Base-by-base conservation (phyloP, 1,284 basidiomycete species). In the Taiwanofungus camphoratus region DNA sequence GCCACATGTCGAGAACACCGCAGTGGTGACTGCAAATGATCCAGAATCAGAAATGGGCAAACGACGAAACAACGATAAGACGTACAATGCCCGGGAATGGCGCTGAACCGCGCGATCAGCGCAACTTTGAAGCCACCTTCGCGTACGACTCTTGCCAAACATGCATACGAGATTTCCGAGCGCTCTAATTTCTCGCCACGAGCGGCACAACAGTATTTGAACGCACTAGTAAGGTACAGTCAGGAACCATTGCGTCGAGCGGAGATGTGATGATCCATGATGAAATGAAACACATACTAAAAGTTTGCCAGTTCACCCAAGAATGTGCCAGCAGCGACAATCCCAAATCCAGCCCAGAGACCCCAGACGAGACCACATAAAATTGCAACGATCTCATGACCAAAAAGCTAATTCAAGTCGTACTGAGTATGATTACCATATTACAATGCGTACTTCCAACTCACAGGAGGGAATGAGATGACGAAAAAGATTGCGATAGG, bases 101-200 rank as follows among this genome's bases (percentile, higher is more conserved):
- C 86, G 51, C 81, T 86, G 43, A 87, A 68, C 21, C 88, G 74
- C 5, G 80, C 82, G 33, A 87, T 73, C 21, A 89, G 69, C 1
- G 85, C 81, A 52, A 91, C 78, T 57, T 70, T 77, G 65, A 92
- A 87, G 0, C 88, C 88, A 15, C 89, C 89, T 19, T 88, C 82
- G 5, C 85, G 71, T 4, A 92, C 79, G 31, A 88, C 82, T 49
- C 77, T 74, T 0, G 86, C 83, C 32, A 92, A 71, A 59, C 86
- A 87, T 3, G 79, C 87, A 60, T 92, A 93, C 26, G 71, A 68
- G 27, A 90, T 68, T 45, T 84, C 83, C 21, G 72, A 79, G 53
- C 73, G 68, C 65, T 92, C 88, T 39, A 82, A 66, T 58, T 86
- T 87, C 46, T 79, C 77, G 0, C 82, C 87, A 16, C 78, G 75